Conservation (phyloP, 345 rosid species). For the Moringa oleifera region DNA sequence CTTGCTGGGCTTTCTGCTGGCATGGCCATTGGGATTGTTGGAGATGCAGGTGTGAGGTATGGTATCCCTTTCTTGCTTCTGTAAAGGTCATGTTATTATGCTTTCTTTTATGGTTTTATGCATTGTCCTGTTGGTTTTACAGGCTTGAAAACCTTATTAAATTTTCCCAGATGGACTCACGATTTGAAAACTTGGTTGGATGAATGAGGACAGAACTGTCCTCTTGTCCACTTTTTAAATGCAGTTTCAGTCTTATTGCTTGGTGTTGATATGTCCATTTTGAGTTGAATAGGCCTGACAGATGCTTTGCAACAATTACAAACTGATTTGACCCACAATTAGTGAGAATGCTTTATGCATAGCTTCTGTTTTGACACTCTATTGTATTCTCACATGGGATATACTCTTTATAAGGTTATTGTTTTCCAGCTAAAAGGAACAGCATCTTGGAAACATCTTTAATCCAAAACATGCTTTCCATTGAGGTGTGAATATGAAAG, state of each 20-base stretch:
- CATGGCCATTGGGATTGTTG: constrained; percentile 95
- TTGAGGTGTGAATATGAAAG: too few species aligned
- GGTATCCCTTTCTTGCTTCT: not conserved
- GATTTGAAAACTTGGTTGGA: not conserved
- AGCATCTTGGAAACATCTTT: not conserved
- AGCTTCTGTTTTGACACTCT: not conserved
- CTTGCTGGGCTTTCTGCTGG: constrained; percentile 97
- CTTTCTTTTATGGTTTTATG: not conserved
- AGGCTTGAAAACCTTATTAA: too few species aligned
- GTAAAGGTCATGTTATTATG: too few species aligned
- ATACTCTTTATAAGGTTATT: not conserved
- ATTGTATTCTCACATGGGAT: not conserved
- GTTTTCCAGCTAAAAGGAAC: not conserved
- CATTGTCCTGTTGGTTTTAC: not conserved
- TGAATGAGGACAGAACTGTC: not conserved
- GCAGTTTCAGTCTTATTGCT: not conserved
- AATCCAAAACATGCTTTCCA: not conserved
- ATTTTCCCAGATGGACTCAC: not conserved
- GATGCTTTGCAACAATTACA: not conserved
- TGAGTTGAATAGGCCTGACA: not conserved
- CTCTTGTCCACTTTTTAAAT: not conserved
- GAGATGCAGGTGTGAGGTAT: constrained; percentile 97
- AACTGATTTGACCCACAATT: not conserved
- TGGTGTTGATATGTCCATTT: not conserved
- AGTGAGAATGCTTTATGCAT: not conserved